These are phyloP conservation scores for Leishmania tropica DNA, from an alignment of 208 protist species.

Conservation along the genomic window DNA sequence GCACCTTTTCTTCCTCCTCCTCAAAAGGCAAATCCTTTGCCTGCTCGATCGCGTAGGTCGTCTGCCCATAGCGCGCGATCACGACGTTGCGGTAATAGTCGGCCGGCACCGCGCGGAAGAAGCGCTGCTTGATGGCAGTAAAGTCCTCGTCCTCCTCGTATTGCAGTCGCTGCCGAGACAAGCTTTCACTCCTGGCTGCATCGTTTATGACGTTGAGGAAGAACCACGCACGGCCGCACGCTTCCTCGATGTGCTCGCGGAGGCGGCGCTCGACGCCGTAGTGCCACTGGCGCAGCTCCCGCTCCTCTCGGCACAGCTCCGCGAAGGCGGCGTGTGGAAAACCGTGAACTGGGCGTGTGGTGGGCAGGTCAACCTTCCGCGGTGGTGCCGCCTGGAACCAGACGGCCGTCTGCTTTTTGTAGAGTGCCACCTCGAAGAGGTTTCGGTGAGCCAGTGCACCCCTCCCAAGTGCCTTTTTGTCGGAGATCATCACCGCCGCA, in stretches of 20 bases:
- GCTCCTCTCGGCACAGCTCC: constrained; percentile 59
- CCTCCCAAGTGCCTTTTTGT: constrained; percentile 48
- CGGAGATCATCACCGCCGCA: constrained; percentile 58
- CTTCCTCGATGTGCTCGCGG: constrained; percentile 52
- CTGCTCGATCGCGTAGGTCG: background rate
- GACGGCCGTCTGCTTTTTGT: constrained; percentile 48
- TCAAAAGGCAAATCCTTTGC: constrained; percentile 37
- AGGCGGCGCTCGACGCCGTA: constrained; percentile 57
- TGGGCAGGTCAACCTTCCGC: constrained; percentile 27
- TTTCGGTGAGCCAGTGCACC: constrained; percentile 31
- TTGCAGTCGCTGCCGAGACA: constrained; percentile 45
- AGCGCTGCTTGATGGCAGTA: constrained; percentile 36
- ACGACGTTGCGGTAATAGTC: constrained; percentile 67
- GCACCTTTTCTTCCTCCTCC: constrained; percentile 38
- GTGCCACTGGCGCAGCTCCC: constrained; percentile 73
- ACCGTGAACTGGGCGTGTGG: constrained; percentile 31
- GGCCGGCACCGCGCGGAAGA: constrained; percentile 60
- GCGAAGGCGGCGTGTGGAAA: constrained; percentile 58
- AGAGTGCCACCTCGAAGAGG: constrained; percentile 30
- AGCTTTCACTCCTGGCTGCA: constrained; percentile 32
- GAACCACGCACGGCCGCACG: constrained; percentile 50
- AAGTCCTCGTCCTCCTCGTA: constrained; percentile 57
- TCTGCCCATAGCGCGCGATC: constrained; percentile 46
- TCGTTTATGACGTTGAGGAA: constrained; percentile 48
- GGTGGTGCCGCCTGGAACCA: constrained; percentile 56